Conservation (phyloP, 179 eudicot genomes). For the Heliamphora pulchella region DNA sequence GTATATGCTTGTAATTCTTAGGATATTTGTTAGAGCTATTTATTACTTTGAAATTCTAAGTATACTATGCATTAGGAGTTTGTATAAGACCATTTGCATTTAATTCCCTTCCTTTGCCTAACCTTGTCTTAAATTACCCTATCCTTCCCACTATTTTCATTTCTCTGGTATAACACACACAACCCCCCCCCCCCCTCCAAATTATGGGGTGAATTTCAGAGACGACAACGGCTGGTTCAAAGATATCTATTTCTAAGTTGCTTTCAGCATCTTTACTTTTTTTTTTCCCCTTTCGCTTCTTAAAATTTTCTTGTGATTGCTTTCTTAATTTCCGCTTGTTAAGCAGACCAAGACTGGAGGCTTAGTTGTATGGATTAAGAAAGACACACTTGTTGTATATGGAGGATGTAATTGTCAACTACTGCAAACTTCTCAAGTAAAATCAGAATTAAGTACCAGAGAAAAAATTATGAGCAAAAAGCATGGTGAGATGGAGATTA, state of each 20-base stretch:
- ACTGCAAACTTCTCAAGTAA: conserved; percentile 13
- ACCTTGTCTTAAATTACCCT: neutral
- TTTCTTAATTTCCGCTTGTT: conserved; percentile 12
- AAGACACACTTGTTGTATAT: conserved; percentile 73
- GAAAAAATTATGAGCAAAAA: conserved; percentile 19
- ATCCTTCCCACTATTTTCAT: neutral
- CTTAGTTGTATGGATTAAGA: conserved; percentile 77
- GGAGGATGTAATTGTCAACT: conserved; percentile 54
- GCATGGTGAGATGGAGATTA: conserved; percentile 21
- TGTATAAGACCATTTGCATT: too few species aligned
- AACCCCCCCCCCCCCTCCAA: too few species aligned
- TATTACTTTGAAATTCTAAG: neutral
- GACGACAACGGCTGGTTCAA: conserved; percentile 3
- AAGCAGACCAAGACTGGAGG: conserved; percentile 88
- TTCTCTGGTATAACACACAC: neutral
- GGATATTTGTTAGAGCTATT: neutral
- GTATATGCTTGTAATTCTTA: neutral
- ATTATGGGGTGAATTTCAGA: neutral
- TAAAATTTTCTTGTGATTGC: conserved; percentile 5
- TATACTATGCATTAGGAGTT: neutral
- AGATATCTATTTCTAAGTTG: neutral
- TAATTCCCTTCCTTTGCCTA: neutral
- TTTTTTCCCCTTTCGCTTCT: neutral
- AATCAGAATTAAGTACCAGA: conserved; percentile 15
- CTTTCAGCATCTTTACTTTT: neutral